Base-by-base conservation (phyloP, 805 yeast species). In the Metschnikowia amazonensis region DNA sequence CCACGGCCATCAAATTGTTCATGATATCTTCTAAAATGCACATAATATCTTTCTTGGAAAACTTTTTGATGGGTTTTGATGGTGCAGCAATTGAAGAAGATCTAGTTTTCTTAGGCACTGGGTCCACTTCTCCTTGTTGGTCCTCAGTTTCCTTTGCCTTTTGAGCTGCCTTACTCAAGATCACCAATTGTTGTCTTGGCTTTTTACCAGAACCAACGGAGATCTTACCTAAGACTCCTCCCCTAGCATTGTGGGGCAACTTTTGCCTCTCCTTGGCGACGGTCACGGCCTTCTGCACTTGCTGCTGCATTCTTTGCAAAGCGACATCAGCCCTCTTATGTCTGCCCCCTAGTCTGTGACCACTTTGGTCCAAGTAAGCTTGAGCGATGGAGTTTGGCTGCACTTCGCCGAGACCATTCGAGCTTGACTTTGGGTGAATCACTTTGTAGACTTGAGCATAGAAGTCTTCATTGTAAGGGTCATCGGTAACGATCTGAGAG, bases 261-360 rank as follows among this genome's bases (percentile, higher is more conserved):
- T 82, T 82, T 44, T 88, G 85, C 69, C 89, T 80, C 59, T 89
- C 96, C 62, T 88, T 87, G 20, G 97, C 99, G 32, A 88, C 92
- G 44, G 92, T 86, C 14, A 92, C 97, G 13, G 98, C 98, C 59
- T 86, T 88, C 60, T 89, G 95, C 43, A 92, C 96, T 70, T 92
- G 98, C 64, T 89, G 96, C 69, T 92, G 97, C 96, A 94, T 88
- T 74, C 97, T 83, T 72, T 88, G 96, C 59, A 90, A 75, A 1
- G 96, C 97, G 53, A 89, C 82, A 65, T 88, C 95, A 7, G 90
- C 92, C 63, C 92, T 75, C 67, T 82, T 85, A 51, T 81, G 74
- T 64, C 89, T 81, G 42, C 95, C 95, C 57, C 95, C 95, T 46
- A 87, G 72, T 66, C 94, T 80, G 66, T 88, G 95, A 43, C 96